Evolutionary conservation across 2,329 filamentous ascomycete genomes (phyloP), one percentile per base, ranked within the genome.

Genomic region (Trichoderma endophyticum): DNA sequence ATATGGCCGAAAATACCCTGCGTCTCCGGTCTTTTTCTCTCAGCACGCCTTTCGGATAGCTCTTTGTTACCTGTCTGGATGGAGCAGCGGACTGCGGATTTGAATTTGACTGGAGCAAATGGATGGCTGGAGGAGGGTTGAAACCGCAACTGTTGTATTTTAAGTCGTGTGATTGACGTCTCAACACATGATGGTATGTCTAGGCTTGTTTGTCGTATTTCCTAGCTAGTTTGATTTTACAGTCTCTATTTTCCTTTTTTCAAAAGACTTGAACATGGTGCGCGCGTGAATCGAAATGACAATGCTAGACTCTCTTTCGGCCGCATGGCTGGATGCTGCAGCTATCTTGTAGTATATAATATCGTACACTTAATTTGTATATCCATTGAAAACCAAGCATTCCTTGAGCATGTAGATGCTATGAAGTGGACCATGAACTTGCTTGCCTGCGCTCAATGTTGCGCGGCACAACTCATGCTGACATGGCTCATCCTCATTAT

Each of bases 61-160:
- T 32, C 77, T 64, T 71, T 74, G 43, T 77, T 73, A 68, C 72
- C 73, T 73, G 76, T 76, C 75, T 77, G 75, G 77, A 78, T 77
- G 79, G 76, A 80, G 77, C 76, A 75, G 74, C 73, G 75, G 34
- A 77, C 73, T 76, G 75, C 75, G 77, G 78, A 77, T 76, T 76
- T 77, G 76, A 78, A 78, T 75, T 78, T 78, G 77, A 78, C 77
- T 76, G 77, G 79, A 79, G 76, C 76, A 77, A 78, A 79, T 75
- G 77, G 75, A 77, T 78, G 75, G 75, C 75, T 75, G 74, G 66
- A 62, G 67, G 74, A 73, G 72, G 73, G 75, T 75, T 74, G 76
- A 80, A 71, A 78, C 75, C 78, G 77, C 77, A 78, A 78, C 77
- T 80, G 77, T 80, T 82, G 80, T 82, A 83, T 82, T 82, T 81